Base-by-base conservation (phyloP, 495 filamentous ascomycete genomes). In the Barbatosphaeria neglecta region DNA sequence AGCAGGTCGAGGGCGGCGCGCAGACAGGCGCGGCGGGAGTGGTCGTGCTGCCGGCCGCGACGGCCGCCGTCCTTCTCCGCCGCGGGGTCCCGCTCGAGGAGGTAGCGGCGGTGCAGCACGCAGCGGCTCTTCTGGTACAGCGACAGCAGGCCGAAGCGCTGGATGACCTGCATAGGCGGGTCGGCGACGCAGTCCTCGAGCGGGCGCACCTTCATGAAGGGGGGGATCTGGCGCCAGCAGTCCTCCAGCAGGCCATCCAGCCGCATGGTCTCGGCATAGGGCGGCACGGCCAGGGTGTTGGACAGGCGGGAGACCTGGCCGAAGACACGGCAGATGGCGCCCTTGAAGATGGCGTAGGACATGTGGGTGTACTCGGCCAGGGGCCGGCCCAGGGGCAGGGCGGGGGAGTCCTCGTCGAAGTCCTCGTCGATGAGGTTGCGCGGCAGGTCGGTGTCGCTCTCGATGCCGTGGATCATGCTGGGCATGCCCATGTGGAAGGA, bases 101-200 rank as follows among this genome's bases (percentile, higher is more conserved):
- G 65, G 56, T 85, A 90, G 44, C 79, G 75, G 5, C 85, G 77
- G 55, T 90, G 86, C 22, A 90, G 66, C 13, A 89, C 77, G 40
- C 79, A 82, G 23, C 83, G 74, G n/a, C 74, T 68, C 54, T 87
- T 87, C 47, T 85, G 76, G 53, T 83, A 88, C 15, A 88, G 62
- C 4, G 87, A 59, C 11, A 81, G 78, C n/a, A 90, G 62, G 1
- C 76, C 81, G 50, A 81, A 83, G 2, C 84, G 75, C 47, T 83
- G 78, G 57, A 85, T 80, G 45, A 88, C 77, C 4, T 80, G 51
- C 6, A 73, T 66, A 3, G 80, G 71, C 2, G 80, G 65, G 50
- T 90, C 84, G 8, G 70, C 67, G 22, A 82, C 62, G n/a, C 69
- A 79, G 44, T 86, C 75, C 9, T 76, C 68, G 22, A 84, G 65